Evolutionary conservation across 2,329 filamentous ascomycete genomes (phyloP), one percentile per base, ranked within the genome.

Genomic region (Eutypella sp.): DNA sequence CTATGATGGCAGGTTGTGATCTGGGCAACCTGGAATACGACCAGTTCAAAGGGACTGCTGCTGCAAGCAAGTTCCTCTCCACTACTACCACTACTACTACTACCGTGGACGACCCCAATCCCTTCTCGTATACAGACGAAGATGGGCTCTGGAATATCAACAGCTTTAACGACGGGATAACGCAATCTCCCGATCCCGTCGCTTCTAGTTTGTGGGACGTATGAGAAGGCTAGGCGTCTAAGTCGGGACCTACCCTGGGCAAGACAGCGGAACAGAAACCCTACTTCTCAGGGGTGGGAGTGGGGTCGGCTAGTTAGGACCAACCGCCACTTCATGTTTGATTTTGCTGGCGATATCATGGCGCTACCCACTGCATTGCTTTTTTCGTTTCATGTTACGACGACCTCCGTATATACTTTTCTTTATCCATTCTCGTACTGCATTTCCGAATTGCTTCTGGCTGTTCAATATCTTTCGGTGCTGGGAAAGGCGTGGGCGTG

Each of bases 1-100:
- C 49, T 42, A 67, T 71, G 54, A 54, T 78, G 29, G 65, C 72
- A 41, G 62, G 65, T 43, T 67, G 66, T 47, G 75, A 78, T 45
- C 57, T 80, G 40, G 69, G 67, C 41, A 68, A 65, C 53, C 69
- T 80, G 47, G 78, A 80, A 55, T 75, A 79, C 52, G 73, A 79
- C 48, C 75, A 75, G 47, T 79, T 81, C 57, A 64, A 63, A 51
- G 72, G 76, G 55, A 75, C 76, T 55, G 72, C 72, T 43, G 66
- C 68, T 1, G 66, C 71, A 39, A 68, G 64, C 56, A 76, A 76
- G 55, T 70, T 69, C 48, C 57, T 71, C 44, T 65, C 70, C 11
- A 64, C 36, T 20, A 18, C n/a, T 19, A 66, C 3, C 59, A 69
- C 19, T 59, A 29, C 25, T n/a, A 15, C 29, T 15, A 33, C 29